Evolutionary conservation across 2,329 filamentous ascomycete species (phyloP), one percentile per base, ranked within the genome.

Genomic region (Penicillium sp.): DNA sequence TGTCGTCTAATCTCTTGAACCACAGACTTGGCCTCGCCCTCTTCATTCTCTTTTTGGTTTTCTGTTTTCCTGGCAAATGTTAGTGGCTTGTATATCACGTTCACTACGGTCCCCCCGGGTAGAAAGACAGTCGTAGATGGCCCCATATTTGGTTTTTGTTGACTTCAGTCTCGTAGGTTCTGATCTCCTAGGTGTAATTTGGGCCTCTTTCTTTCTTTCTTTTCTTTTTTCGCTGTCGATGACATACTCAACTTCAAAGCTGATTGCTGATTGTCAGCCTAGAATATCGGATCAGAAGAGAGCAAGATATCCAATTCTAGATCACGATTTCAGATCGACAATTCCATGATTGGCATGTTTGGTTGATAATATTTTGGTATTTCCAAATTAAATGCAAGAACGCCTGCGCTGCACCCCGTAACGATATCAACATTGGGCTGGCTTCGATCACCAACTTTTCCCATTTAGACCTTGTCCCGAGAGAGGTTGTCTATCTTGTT

Each of bases 391-490:
- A 66, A 69, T 68, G 63, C 62, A 65, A 36, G 60, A 67, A 76
- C 73, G 72, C 73, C 74, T 62, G 67, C 73, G 74, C 74, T 75
- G 66, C 69, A 72, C 63, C 55, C 58, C 59, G 62, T 56, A 61
- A 55, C 55, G 54, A 59, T 56, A 61, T 59, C 41, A 58, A 56
- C 54, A 58, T 55, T 51, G 50, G 39, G 50, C 56, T 40, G 53
- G 41, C 57, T 60, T 51, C 48, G 50, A 50, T 57, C 55, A 57
- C 48, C 47, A 57, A 62, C 58, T 64, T 67, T 66, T 54, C 54
- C 18, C 41, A 45, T 41, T 42, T n/a, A 48, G 34, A 43, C 48
- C 46, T 44, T 41, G 18, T 45, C 43, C 27, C 39, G 31, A 50
- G 36, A 48, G 53, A 22, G 32, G 45, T 44, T 38, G 46, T 39